Conservation (phyloP, 208 protist genomes). For the Trypanosoma lewisi region DNA sequence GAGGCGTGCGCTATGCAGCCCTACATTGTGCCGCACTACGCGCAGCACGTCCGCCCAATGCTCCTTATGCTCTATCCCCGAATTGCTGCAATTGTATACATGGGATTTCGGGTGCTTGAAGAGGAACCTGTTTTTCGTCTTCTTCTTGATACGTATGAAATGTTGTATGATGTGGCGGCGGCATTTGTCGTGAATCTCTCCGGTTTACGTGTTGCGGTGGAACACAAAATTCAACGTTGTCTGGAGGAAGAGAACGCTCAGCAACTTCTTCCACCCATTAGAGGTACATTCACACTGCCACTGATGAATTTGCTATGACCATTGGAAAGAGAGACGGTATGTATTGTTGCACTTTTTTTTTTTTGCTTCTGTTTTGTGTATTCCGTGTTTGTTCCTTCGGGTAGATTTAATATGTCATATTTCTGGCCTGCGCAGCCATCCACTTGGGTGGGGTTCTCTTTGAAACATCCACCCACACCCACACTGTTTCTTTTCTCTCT, state of each 20-base stretch:
- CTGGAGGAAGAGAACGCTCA: constrained; percentile 49
- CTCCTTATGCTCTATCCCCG: constrained; percentile 63
- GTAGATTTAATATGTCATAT: too few relatives aligned
- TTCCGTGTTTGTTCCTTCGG: constrained; percentile 14
- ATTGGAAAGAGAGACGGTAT: not conserved
- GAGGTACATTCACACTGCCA: constrained; percentile 57
- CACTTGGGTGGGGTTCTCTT: too few relatives aligned
- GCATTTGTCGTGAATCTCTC: constrained; percentile 68
- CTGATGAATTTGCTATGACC: constrained; percentile 57
- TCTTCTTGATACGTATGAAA: constrained; percentile 56
- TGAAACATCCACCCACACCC: too few relatives aligned
- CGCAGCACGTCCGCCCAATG: constrained; percentile 79
- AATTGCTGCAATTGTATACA: constrained; percentile 64
- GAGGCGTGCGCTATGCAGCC: constrained; percentile 50
- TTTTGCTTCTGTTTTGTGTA: constrained; percentile 6
- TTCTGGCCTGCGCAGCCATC: too few relatives aligned
- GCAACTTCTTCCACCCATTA: constrained; percentile 37
- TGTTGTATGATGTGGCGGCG: constrained; percentile 67
- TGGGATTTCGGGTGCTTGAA: constrained; percentile 71
- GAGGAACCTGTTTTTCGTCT: constrained; percentile 56
- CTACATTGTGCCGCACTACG: constrained; percentile 81
- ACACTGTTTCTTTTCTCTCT: too few relatives aligned
- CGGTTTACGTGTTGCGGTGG: constrained; percentile 54
- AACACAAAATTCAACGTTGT: constrained; percentile 47
- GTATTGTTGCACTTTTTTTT: constrained; percentile 20